A percentile compares a stretch with the other conserved stretches of the same genome.
Evolutionary conservation across 495 filamentous ascomycete species (phyloP).

Genomic region (Lasiosphaeris hirsuta): DNA sequence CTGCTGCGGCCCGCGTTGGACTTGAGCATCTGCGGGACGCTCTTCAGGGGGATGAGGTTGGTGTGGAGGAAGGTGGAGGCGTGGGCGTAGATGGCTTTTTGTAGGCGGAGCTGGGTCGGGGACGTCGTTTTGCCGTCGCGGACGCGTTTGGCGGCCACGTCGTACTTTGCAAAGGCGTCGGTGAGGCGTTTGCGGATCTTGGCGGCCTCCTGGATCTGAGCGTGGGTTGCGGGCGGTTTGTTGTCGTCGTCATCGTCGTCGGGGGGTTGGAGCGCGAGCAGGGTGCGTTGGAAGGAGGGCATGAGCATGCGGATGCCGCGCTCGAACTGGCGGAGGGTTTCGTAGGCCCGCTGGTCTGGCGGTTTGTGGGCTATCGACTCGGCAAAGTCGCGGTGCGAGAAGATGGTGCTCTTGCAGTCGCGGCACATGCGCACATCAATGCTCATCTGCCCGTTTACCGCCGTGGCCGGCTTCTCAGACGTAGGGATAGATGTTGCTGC

Average conservation of each 20-base stretch:
- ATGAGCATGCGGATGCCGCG: slow-evolving; percentile 78
- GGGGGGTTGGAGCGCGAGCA: slow-evolving; percentile 50
- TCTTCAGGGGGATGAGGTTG: slow-evolving; percentile 89
- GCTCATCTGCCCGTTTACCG: slow-evolving; percentile 49
- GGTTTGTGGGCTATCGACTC: slow-evolving; percentile 65
- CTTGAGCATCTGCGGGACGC: slow-evolving; percentile 76
- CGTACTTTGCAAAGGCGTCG: slow-evolving; percentile 88
- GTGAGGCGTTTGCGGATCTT: slow-evolving; percentile 88
- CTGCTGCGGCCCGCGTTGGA: slow-evolving; percentile 44
- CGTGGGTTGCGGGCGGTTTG: slow-evolving; percentile 63
- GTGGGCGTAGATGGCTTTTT: slow-evolving; percentile 80
- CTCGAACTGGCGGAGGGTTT: slow-evolving; percentile 86
- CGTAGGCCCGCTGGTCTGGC: slow-evolving; percentile 75
- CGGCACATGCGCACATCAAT: slow-evolving; percentile 89
- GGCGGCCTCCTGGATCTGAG: slow-evolving; percentile 80
- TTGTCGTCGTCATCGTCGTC: slow-evolving; percentile 48
- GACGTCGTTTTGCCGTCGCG: slow-evolving; percentile 70
- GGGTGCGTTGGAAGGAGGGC: slow-evolving; percentile 80
- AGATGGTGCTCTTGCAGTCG: slow-evolving; percentile 81
- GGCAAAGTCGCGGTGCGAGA: slow-evolving; percentile 78
- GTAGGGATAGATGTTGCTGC: slow-evolving; percentile 34
- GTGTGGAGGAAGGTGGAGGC: slow-evolving; percentile 82
- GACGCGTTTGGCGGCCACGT: slow-evolving; percentile 77
- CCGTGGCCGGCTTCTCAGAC: slow-evolving; percentile 57
- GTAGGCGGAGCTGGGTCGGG: slow-evolving; percentile 69